phyloP scores from a whole-genome alignment of 768 basidiomycete species.

The Candolleomyces aberdarensis region DNA sequence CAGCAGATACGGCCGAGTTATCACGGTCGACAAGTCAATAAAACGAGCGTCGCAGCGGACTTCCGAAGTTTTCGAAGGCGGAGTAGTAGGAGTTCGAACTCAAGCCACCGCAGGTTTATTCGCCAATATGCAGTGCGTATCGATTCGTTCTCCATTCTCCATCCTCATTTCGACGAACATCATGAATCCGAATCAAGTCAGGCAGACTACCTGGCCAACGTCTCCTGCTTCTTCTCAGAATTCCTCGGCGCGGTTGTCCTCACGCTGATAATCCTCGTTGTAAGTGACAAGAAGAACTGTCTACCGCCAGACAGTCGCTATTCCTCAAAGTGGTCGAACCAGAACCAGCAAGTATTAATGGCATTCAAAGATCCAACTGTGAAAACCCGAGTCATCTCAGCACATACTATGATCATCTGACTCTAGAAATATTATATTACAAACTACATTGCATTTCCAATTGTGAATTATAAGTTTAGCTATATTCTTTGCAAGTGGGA shows the following conservation, averaged over 20 bases:
- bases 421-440: too few species aligned
- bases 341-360: too few species aligned
- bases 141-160: neutral
- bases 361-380: too few species aligned
- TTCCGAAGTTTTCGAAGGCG: conserved; percentile 64
- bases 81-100: conserved; percentile 47
- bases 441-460: too few species aligned
- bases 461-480: too few species aligned
- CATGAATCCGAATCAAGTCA: conserved; percentile 17
- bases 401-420: too few species aligned
- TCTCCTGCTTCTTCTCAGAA: conserved; percentile 42
- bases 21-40: too few species aligned
- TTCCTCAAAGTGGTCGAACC: too few species aligned
- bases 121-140: conserved; percentile 52
- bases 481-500: too few species aligned
- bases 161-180: neutral
- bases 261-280: conserved; percentile 49
- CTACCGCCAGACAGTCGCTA: conserved; percentile 45
- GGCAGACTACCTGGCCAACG: conserved; percentile 38
- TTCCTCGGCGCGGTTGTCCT: conserved; percentile 57
- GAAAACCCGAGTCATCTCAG: too few species aligned
- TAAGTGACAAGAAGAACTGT: conserved; percentile 50
- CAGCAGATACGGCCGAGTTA: too few species aligned
- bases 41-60: too few species aligned
- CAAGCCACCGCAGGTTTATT: conserved; percentile 56